Conservation (phyloP, 2,329 filamentous ascomycete species). For the Phyllosticta citriasiana region DNA sequence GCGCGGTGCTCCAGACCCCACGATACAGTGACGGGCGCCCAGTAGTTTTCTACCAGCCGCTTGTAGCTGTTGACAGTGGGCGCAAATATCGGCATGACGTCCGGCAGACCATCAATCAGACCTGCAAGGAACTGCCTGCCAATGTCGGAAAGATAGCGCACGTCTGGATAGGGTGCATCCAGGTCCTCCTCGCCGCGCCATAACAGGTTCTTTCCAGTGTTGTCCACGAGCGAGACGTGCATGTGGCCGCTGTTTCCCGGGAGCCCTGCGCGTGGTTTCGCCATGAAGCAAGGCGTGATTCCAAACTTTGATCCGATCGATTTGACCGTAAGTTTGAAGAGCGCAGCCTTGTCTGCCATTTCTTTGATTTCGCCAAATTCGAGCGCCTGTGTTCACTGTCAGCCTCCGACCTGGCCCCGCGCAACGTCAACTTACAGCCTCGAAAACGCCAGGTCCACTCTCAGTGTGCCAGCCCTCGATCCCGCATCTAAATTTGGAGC, state of each 20-base stretch:
- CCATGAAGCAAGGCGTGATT: constrained; percentile 98
- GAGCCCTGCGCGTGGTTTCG: constrained; percentile 81
- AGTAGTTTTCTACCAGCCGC: constrained; percentile 95
- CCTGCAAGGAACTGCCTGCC: constrained; percentile 91
- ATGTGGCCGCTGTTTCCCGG: constrained; percentile 95
- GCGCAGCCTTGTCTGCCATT: constrained; percentile 83
- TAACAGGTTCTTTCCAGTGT: constrained; percentile 72
- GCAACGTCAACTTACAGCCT: constrained; percentile 51
- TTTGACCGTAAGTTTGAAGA: constrained; percentile 84
- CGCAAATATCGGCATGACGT: constrained; percentile 90
- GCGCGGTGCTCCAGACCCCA: constrained; percentile 96
- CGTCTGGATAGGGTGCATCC: constrained; percentile 58
- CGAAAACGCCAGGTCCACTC: constrained; percentile 86
- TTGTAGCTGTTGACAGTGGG: constrained; percentile 98
- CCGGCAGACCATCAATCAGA: constrained; percentile 75
- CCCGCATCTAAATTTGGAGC: constrained; percentile 64
- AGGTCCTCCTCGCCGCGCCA: constrained; percentile 62
- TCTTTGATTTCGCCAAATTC: constrained; percentile 78
- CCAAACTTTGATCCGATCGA: constrained; percentile 76
- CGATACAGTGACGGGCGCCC: constrained; percentile 94
- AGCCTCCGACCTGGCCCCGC: neutral
- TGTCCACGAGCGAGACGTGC: constrained; percentile 78
- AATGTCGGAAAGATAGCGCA: constrained; percentile 72
- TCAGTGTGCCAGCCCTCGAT: constrained; percentile 96
- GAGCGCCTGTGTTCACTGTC: constrained; percentile 46